A percentile compares a stretch with the other conserved stretches of the same genome.
These are phyloP conservation scores for Pisolithus albus DNA, from an alignment of 768 basidiomycete genomes.

Conservation along the genomic window DNA sequence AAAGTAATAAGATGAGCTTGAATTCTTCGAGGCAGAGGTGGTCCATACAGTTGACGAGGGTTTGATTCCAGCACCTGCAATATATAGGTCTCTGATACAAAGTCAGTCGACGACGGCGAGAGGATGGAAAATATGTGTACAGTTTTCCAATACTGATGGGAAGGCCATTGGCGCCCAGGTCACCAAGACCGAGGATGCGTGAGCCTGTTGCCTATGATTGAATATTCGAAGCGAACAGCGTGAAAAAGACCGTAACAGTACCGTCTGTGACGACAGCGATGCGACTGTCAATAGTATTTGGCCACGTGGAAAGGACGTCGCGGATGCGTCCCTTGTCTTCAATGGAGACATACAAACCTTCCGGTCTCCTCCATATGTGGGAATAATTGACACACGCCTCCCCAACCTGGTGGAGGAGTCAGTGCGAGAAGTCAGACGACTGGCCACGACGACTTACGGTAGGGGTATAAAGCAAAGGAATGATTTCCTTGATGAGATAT, in stretches of 20 bases:
- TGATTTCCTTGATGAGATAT: conserved; percentile 35
- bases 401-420: conserved; percentile 41
- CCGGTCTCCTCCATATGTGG: conserved; percentile 59
- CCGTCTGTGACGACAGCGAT: conserved; percentile 81
- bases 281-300: conserved; percentile 37
- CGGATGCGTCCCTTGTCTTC: conserved; percentile 60
- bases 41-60: conserved; percentile 37
- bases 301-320: conserved; percentile 49
- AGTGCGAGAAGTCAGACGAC: conserved; percentile 9
- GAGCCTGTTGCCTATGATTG: conserved; percentile 35
- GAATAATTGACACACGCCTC: conserved; percentile 69
- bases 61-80: conserved; percentile 63
- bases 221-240: conserved; percentile 2
- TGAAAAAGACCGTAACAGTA: conserved; percentile 3
- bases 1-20: background rate
- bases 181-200: conserved; percentile 65
- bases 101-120: background rate
- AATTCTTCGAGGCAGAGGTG: background rate
- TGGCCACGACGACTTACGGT: conserved; percentile 36
- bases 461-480: conserved; percentile 71
- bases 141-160: conserved; percentile 70
- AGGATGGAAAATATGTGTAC: conserved; percentile 28
- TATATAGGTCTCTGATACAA: conserved; percentile 49
- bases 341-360: conserved; percentile 57
- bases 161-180: conserved; percentile 35